Evolutionary conservation across 176 grass and related monocot species (phyloP), one percentile per base, ranked within the genome.

Genomic region (Olyra latifolia): DNA sequence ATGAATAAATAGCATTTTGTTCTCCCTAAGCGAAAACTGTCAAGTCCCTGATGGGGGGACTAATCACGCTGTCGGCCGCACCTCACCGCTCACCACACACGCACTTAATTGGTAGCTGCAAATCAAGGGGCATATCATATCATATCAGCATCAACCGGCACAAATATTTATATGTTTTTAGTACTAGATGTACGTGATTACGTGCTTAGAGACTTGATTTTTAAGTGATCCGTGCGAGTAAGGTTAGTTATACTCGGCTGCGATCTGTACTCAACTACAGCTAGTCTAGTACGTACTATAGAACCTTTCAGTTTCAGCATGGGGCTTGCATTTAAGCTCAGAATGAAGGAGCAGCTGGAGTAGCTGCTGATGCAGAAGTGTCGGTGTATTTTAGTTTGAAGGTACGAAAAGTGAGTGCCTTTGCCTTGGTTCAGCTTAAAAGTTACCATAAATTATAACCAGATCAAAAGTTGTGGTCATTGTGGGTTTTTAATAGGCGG

Each of bases 31-130:
- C 28, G 32, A 20, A 17, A 75, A 59, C 28, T 9, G 77, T 11
- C 41, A 30, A 7, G 13, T 58, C n/a, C 77, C 28, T 5, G 22
- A 20, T 53, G 9, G 8, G 8, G n/a, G 23, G 35, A 23, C 50
- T 40, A 12, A 70, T 80, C 47, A 1, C n/a, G 8, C 29, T 80
- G 87, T 84, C 69, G 69, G 87, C 71, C 22, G 63, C 53, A 60
- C 50, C 78, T 59, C 63, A 29, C 40, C 32, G 32, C 4, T 35
- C 32, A 35, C 32, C 32, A 35, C 77, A 29, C 80, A 64, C 25
- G 20, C 29, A 40, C 29, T 35, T 35, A 35, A 35, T 42, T 40
- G 6, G 12, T 22, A 14, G 77, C 61, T 58, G 17, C 24, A 15
- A 43, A 61, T 61, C 23, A 30, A 67, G 58, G 0, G 60, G 10